These are phyloP conservation scores for Ganoderma lingzhi DNA, from an alignment of 1,284 basidiomycete genomes.

Conservation along the genomic window DNA sequence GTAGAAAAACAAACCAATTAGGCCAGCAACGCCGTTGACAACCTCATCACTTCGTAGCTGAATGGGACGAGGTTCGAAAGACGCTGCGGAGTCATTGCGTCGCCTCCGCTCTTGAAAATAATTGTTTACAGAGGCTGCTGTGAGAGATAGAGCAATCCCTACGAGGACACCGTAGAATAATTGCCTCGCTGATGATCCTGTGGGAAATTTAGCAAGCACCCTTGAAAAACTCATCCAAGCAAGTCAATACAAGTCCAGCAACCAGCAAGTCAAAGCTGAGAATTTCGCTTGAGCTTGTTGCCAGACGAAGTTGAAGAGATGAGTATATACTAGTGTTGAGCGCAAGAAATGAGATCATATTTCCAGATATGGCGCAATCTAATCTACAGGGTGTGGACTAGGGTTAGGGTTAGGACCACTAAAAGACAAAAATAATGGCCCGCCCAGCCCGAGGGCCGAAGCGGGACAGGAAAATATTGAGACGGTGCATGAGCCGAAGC, in stretches of 20 bases:
- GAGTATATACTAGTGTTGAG: not conserved
- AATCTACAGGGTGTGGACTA: constrained; percentile 15
- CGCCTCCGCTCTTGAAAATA: constrained; percentile 57
- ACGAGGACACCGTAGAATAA: constrained; percentile 72
- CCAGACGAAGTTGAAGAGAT: no score
- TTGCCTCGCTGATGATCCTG: constrained; percentile 51
- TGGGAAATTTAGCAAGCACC: constrained; percentile 31
- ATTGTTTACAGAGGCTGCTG: constrained; percentile 64
- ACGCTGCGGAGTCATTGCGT: constrained; percentile 44
- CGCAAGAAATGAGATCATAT: constrained; percentile 25
- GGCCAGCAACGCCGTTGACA: constrained; percentile 76
- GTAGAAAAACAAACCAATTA: constrained; percentile 71
- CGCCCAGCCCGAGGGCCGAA: constrained; percentile 55
- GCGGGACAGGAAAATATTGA: constrained; percentile 75
- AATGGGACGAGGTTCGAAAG: constrained; percentile 69
- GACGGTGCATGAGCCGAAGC: constrained; percentile 74
- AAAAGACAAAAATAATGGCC: constrained; percentile 41
- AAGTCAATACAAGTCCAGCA: not conserved
- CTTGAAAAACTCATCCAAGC: not conserved
- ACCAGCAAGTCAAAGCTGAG: not conserved
- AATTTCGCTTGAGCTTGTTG: not conserved
- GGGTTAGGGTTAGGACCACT: constrained; percentile 43
- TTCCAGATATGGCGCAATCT: constrained; percentile 17
- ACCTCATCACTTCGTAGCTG: constrained; percentile 81
- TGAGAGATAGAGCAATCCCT: constrained; percentile 75